Conservation (phyloP, 192 early-diverging fungal species). For the Backusella tarrabulga region DNA sequence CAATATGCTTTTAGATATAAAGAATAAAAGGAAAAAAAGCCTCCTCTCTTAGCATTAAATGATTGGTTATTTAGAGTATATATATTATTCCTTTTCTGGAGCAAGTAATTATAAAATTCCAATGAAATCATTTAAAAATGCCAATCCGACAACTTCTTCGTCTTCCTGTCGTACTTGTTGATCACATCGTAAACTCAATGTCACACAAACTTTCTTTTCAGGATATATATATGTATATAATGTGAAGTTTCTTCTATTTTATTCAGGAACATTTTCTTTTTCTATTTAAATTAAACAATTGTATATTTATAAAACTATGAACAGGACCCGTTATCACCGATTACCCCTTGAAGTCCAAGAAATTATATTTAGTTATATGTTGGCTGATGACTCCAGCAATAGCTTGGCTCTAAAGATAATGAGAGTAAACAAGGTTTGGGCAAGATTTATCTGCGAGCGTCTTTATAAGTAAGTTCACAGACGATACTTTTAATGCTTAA, state of each 20-base stretch:
- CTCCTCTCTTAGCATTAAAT: background rate
- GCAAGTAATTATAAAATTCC: background rate
- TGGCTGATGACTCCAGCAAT: background rate
- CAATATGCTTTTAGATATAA: background rate
- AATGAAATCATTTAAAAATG: background rate
- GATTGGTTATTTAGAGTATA: background rate
- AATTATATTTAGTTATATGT: background rate
- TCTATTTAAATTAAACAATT: background rate
- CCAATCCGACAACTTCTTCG: background rate
- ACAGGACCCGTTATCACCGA: background rate
- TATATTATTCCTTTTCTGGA: background rate
- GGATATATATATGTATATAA: background rate
- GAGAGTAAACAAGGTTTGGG: conserved; percentile 1
- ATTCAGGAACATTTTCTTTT: background rate
- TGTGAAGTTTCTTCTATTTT: background rate
- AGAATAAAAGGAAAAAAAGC: background rate
- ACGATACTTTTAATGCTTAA: background rate
- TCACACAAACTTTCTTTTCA: background rate
- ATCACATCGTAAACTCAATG: background rate
- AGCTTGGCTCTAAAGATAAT: background rate
- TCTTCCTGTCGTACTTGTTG: background rate
- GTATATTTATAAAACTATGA: background rate
- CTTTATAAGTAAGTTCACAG: background rate
- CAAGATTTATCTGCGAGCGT: background rate
- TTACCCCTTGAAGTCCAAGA: conserved; percentile 9